Conservation (phyloP, 2,329 filamentous ascomycete species). For the Ophiostoma montium region DNA sequence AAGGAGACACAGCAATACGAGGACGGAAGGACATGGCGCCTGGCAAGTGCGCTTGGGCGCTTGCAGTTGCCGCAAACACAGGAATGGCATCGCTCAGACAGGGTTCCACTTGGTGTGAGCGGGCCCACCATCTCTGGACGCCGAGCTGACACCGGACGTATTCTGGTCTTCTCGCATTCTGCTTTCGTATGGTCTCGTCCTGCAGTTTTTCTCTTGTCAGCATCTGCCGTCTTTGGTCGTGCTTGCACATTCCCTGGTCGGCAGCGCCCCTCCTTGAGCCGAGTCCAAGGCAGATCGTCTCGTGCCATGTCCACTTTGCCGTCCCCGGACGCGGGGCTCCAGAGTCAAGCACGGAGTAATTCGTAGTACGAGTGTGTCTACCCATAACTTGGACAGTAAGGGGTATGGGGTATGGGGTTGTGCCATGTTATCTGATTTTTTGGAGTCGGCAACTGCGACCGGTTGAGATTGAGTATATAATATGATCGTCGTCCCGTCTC, state of each 20-base stretch:
- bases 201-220: no score
- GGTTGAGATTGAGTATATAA: background rate
- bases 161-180: background rate
- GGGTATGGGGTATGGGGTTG: background rate
- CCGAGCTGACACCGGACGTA: background rate
- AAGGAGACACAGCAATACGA: no score
- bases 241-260: no score
- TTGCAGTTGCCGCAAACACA: background rate
- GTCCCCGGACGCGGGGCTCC: background rate
- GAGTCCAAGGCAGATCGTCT: background rate
- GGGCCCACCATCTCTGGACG: background rate
- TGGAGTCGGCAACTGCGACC: background rate
- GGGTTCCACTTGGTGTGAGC: background rate
- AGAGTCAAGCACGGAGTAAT: no score
- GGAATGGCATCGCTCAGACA: background rate
- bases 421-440: background rate
- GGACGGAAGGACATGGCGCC: no score
- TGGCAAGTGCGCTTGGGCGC: background rate
- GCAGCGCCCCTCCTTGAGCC: no score
- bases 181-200: no score
- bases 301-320: background rate
- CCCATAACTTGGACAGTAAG: background rate
- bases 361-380: no score
- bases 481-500: background rate
- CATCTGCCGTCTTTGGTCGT: no score